These are phyloP conservation scores for Rickenella mellea DNA, from an alignment of 768 basidiomycete genomes.

Conservation along the genomic window DNA sequence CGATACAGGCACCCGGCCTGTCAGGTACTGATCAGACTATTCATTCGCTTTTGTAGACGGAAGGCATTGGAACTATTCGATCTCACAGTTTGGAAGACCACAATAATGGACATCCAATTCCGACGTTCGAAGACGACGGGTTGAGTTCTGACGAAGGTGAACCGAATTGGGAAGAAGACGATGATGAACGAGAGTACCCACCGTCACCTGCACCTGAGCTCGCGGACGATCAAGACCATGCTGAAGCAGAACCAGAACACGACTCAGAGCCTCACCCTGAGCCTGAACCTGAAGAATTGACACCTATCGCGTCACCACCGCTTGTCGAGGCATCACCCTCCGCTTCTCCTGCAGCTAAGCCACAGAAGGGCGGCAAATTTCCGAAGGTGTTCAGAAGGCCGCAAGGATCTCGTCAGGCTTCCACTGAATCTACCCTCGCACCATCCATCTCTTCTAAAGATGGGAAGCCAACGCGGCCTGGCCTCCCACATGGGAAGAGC, in stretches of 20 bases:
- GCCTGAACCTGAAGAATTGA: neutral
- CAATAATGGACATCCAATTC: constrained; percentile 31
- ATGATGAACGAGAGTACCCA: constrained; percentile 8
- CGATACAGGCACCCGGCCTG: neutral
- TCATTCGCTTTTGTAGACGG: constrained; percentile 43
- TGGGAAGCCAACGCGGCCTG: neutral
- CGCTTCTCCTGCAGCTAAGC: constrained; percentile 14
- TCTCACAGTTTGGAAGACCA: too few species aligned
- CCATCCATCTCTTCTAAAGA: neutral
- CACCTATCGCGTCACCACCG: neutral
- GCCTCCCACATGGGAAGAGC: constrained; percentile 16
- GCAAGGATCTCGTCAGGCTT: constrained; percentile 6
- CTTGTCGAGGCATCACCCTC: constrained; percentile 5
- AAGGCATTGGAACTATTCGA: constrained; percentile 78
- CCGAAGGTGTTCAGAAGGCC: constrained; percentile 11
- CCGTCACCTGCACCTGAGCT: neutral
- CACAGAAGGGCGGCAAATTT: constrained; percentile 15
- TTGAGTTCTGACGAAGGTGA: constrained; percentile 47
- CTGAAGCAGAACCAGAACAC: too few species aligned
- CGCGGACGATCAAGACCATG: too few species aligned
- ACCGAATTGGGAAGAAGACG: constrained; percentile 15
- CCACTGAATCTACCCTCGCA: constrained; percentile 1
- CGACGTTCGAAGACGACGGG: constrained; percentile 67
- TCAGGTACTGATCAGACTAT: constrained; percentile 1
- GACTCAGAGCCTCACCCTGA: neutral